These are phyloP conservation scores for Cyclanthera cordifolia DNA, from an alignment of 306 rosid genomes.

Conservation along the genomic window DNA sequence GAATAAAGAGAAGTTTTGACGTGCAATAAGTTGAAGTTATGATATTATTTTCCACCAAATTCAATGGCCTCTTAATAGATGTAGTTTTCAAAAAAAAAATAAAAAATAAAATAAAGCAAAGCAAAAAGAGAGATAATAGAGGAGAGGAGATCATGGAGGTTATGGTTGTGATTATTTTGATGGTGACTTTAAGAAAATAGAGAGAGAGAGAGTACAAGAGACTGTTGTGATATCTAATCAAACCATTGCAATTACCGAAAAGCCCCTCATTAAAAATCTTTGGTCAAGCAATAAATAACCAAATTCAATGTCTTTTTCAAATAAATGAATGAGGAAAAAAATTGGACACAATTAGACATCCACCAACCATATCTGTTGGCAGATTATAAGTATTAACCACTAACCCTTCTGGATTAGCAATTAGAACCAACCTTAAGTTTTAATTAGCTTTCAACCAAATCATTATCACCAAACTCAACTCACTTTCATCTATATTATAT, in stretches of 20 bases:
- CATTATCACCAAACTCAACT: background rate
- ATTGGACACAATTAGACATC: conserved; percentile 10
- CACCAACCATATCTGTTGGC: conserved; percentile 7
- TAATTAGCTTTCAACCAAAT: background rate
- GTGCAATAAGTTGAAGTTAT: too few species aligned
- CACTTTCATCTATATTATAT: too few species aligned
- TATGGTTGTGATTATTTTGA: background rate
- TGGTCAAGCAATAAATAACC: background rate
- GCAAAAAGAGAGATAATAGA: background rate
- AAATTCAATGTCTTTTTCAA: background rate
- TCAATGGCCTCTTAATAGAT: too few species aligned
- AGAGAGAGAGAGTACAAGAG: background rate
- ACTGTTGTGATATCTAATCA: conserved; percentile 6
- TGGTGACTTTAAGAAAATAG: background rate
- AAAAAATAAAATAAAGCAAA: too few species aligned
- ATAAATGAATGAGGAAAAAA: background rate
- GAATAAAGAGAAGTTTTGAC: too few species aligned
- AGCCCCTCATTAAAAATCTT: background rate
- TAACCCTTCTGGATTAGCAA: conserved; percentile 5
- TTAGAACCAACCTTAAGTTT: background rate
- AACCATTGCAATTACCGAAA: background rate
- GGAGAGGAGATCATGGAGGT: background rate
- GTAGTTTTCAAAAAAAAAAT: too few species aligned
- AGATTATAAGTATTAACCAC: conserved; percentile 13
- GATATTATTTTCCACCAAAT: too few species aligned